Conservation (phyloP, 495 filamentous ascomycete species). For the Daldinia concentrica region DNA sequence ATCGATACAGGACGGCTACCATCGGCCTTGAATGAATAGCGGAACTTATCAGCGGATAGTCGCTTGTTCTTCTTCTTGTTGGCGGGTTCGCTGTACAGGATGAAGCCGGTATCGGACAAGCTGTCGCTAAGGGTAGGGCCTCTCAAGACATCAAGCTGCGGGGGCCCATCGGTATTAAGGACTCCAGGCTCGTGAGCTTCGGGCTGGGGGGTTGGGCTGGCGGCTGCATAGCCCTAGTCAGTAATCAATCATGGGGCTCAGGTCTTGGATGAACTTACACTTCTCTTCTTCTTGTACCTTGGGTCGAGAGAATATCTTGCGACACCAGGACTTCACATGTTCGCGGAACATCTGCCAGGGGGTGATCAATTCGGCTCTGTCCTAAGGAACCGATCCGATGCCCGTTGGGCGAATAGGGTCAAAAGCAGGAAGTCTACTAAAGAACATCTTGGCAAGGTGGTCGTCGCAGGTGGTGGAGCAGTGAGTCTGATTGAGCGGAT, state of each 20-base stretch:
- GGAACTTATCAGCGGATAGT: neutral
- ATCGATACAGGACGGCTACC: neutral
- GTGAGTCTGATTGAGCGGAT: neutral
- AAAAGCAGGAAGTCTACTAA: neutral
- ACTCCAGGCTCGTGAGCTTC: neutral
- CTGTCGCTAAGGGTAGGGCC: neutral
- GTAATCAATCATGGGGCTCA: neutral
- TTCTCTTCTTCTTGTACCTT: neutral
- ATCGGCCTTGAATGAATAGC: neutral
- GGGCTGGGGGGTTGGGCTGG: neutral
- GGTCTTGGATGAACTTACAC: neutral
- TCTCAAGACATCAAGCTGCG: neutral
- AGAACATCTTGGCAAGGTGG: slow-evolving; percentile 8
- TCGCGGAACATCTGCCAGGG: neutral
- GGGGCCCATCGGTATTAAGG: neutral
- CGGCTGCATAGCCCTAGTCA: neutral
- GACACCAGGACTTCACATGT: neutral
- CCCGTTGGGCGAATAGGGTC: neutral
- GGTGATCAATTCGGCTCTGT: neutral
- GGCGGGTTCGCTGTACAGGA: neutral
- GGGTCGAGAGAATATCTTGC: neutral
- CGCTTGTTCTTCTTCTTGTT: neutral
- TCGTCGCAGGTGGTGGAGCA: neutral
- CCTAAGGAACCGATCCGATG: slow-evolving; percentile 17
- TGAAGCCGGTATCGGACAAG: neutral